Base-by-base conservation (phyloP, 1,284 basidiomycete genomes). In the Cystobasidiaceae sp. region DNA sequence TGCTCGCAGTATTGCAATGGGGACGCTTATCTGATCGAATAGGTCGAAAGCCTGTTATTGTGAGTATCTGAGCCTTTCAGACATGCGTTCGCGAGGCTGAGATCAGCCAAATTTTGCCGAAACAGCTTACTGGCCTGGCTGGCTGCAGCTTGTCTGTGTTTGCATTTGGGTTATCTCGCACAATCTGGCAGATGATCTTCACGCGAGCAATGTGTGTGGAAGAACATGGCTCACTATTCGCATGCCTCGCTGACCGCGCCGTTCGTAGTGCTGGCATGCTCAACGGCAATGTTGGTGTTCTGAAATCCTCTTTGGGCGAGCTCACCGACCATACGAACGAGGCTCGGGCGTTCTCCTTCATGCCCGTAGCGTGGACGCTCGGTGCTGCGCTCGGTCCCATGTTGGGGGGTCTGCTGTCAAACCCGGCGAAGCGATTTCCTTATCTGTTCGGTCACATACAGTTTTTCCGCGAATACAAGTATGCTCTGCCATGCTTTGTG, bases 81-180 rank as follows among this genome's bases (percentile, higher is more conserved):
- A 71, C 72, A 72, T 19, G 55, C 67, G 2, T 54, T 70, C 21
- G 69, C 69, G n/a, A 71, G 74, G 56, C 62, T 17, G 71, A 75
- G 25, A 66, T 75, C 1, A 77, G 75, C 28, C 77, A 78, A 0
- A 74, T 79, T 0, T 67, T 78, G 21, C 9, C 15, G n/a, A 11
- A 17, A 30, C 55, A 58, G 11, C 59, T 79, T 7, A 69, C 76
- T 28, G 77, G 78, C 0, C 68, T 79, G 3, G 21, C 68, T 1
- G 78, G 78, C 1, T 71, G 75, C 3, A 72, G 73, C 9, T 23
- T 77, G 7, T 76, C 75, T 4, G 74, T 75, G 43, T 67, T 76
- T 15, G 63, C 71, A 1, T 79, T 79, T 61, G 78, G 78, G 0
- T 54, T 78, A 3, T 71, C 73, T 5, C 72, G 68, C n/a, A 70